These are phyloP conservation scores for Nectriaceae sp. DNA, from an alignment of 2,329 filamentous ascomycete species.

Conservation along the genomic window DNA sequence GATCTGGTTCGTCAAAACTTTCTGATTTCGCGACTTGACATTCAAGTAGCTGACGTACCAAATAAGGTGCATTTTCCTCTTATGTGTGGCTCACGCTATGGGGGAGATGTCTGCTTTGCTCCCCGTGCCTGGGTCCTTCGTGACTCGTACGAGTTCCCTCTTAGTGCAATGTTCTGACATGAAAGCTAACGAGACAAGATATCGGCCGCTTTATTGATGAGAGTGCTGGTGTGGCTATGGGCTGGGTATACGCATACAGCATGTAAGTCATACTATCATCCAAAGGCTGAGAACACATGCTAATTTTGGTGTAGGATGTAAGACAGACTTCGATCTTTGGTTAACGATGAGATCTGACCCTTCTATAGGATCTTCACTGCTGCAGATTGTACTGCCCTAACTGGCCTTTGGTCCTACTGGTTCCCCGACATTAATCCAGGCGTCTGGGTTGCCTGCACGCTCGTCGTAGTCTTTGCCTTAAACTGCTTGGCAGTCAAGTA, in stretches of 20 bases:
- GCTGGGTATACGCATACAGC: slow-evolving; percentile 7
- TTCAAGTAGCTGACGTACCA: neutral
- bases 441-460: slow-evolving; percentile 2
- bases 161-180: neutral
- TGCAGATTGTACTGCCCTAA: slow-evolving; percentile 6
- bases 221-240: slow-evolving; percentile 5
- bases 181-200: neutral
- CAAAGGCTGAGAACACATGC: too few relatives aligned
- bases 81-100: slow-evolving; percentile 5
- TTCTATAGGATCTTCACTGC: slow-evolving; percentile 4
- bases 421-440: slow-evolving; percentile 3
- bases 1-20: neutral
- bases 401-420: slow-evolving; percentile 6
- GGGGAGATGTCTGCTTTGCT: slow-evolving; percentile 5
- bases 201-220: slow-evolving; percentile 4
- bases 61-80: slow-evolving; percentile 2
- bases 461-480: slow-evolving; percentile 2
- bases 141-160: neutral
- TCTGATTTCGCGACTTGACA: neutral
- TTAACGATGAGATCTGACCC: neutral
- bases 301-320: slow-evolving; percentile 1
- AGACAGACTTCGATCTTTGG: neutral
- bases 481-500: slow-evolving; percentile 5
- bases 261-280: slow-evolving; percentile 1
- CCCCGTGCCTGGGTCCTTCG: slow-evolving; percentile 4